Evolutionary conservation across 306 rosid species (phyloP), one percentile per base, ranked within the genome.

Genomic region (Castanea crenata): DNA sequence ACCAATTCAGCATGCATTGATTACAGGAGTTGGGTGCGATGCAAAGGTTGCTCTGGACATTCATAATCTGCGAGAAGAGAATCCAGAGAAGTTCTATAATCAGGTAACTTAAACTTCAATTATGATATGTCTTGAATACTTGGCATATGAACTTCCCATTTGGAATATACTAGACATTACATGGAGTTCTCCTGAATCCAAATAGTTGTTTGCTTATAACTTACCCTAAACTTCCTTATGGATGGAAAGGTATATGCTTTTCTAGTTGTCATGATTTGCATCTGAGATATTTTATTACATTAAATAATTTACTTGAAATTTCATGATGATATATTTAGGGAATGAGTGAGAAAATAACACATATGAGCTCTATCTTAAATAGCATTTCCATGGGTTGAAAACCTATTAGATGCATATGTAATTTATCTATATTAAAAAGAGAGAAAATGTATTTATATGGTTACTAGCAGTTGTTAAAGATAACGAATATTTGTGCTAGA

Each of bases 1-100:
- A 69, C 67, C 23, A 73, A 69, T 81, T 84, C 64, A 69, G 69
- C 79, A 38, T 55, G 80, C 70, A 78, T 83, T 76, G 74, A 62
- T 82, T 80, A 67, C 81, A 96, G 99, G 99, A 82, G 86, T 96
- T 81, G 99, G 99, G 19, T 96, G 99, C 77, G 99, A 96, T 88
- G 99, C 99, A 31, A 96, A 96, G 87, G 99, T 96, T 88, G 98
- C 98, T 86, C 85, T 96, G 83, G 99, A 96, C 84, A 96, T 96
- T 80, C 98, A 96, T 90, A 96, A 93, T 85, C 79, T 96, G 69
- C 93, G 99, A 67, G 99, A 96, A 86, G 99, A 96, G 84, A 96
- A 96, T 85, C 99, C 99, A 21, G 99, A 93, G 55, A 96, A 91
- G 86, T 96, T 96, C 76, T 96, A 91, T 84, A 96, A 96, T 83